These are phyloP conservation scores for Rhodosporidiobolus sp. DNA, from an alignment of 768 basidiomycete species.

Conservation along the genomic window DNA sequence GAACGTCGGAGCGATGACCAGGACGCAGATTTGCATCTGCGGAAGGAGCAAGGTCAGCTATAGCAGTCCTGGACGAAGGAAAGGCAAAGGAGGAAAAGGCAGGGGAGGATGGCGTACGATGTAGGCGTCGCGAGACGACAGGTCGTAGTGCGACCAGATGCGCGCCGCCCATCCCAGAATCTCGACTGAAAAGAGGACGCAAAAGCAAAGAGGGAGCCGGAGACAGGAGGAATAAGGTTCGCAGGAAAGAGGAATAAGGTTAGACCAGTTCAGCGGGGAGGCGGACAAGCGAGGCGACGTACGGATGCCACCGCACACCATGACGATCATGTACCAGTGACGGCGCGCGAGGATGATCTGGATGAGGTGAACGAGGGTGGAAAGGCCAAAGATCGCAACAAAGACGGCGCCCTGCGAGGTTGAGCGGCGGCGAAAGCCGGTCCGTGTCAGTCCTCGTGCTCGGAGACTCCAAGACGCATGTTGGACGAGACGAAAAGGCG, in stretches of 20 bases:
- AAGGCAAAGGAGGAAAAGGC: too few species aligned
- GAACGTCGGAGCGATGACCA: conserved; percentile 36
- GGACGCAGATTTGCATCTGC: conserved; percentile 15
- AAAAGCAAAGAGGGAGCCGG: too few species aligned
- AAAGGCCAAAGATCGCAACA: conserved; percentile 8
- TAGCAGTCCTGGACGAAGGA: too few species aligned
- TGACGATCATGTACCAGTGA: conserved; percentile 24
- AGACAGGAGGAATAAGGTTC: too few species aligned
- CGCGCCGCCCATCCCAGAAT: conserved; percentile 8
- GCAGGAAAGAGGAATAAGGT: too few species aligned
- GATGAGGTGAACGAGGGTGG: conserved; percentile 2
- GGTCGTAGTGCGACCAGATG: conserved; percentile 5
- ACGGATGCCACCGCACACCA: conserved; percentile 14
- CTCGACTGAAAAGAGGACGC: background rate
- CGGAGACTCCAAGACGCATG: too few species aligned
- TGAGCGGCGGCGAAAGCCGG: too few species aligned
- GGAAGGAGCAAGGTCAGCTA: background rate
- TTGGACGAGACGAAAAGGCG: too few species aligned
- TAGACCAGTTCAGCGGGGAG: background rate
- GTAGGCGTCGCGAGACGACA: background rate
- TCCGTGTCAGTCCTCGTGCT: too few species aligned
- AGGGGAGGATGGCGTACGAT: conserved; percentile 6
- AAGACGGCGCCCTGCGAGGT: conserved; percentile 13
- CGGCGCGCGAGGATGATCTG: conserved; percentile 5
- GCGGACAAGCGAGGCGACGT: background rate